Evolutionary conservation across 2,329 filamentous ascomycete genomes (phyloP), one percentile per base, ranked within the genome.

Genomic region (Trichoderma sp.): DNA sequence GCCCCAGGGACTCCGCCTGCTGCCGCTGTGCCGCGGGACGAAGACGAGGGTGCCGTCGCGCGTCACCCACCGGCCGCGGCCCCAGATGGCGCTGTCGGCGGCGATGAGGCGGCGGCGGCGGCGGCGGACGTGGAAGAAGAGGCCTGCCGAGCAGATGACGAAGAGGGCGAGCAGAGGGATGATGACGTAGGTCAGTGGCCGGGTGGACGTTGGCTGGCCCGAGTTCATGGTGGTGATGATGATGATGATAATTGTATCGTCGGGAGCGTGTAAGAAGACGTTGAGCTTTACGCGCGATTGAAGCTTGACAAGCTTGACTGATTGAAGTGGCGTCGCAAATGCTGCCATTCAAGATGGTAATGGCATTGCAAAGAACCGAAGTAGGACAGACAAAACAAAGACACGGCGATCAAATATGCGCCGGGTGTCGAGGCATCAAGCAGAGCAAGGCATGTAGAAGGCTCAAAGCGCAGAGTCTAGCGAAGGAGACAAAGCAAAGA

Each of bases 121-220:
- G 19, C 70, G 72, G 15, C 78, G 76, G 59, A 82, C 75, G 58
- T 83, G 75, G 51, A 83, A 72, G 67, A 81, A 78, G 17, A 78
- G 68, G 15, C 77, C 72, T 26, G 78, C 68, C 51, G 78, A 64
- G 62, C 72, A 75, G 34, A 82, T 55, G 4, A 83, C 64, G 5
- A 80, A 73, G 52, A 81, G 77, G 65, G 83, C 72, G 64, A 79
- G 74, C 56, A 85, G 70, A 14, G 82, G 77, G 26, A 87, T 77
- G 28, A 83, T 79, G 55, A 88, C 79, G 76, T 85, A 87, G 69
- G 84, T 79, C 74, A 87, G 84, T 68, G 84, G 84, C 69, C 82
- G 80, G 66, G 79, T 77, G 61, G 79, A 77, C 4, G 82, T 71
- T 34, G 70, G 68, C 47, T 21, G 6, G 50, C 71, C 47, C 17